Base-by-base conservation (phyloP, 1,139 yeast genomes). In the Wickerhamomyces sp. region DNA sequence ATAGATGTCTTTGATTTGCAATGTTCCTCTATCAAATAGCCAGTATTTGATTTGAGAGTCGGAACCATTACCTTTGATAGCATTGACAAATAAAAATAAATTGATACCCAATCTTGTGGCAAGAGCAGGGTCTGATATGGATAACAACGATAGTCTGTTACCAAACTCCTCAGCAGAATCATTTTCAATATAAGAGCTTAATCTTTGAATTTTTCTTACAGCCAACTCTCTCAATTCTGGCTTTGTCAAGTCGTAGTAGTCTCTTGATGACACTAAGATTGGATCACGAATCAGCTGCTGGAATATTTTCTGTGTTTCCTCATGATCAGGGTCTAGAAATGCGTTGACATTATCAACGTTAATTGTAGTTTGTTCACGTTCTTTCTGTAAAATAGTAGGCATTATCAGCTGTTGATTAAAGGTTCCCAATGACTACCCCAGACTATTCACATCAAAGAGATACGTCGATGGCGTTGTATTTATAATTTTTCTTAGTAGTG, bases 61-160 rank as follows among this genome's bases (percentile, higher is more conserved):
- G 7, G 92, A 80, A 48, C 92, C 94, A 46, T 81, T 79, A 39
- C 92, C 90, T 51, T 74, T 76, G 44, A 84, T 64, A 48, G 89
- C 81, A 49, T 77, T 76, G 49, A 81, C 68, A 58, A 83, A 84
- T 42, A 84, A 69, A 6, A 88, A 89, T 55, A 78, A 68, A 63
- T 84, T 86, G 40, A 84, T 84, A 37, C 85, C 85, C 33, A 78
- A 61, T 45, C 88, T 72, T 18, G 92, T 86, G 46, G 78, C 70
- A 25, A 80, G 69, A 38, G 80, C 76, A 34, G 85, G 74, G 56
- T 84, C 82, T 48, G 70, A 59, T 41, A 70, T 55, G 9, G 72
- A 67, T 14, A 71, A 53, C 35, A 70, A 46, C 5, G 70, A 59
- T 36, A 74, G 49, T 41, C 75, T 56, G 47, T 61, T 60, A 46